These are phyloP conservation scores for Drechslera avenae DNA, from an alignment of 2,329 filamentous ascomycete genomes.

Conservation along the genomic window DNA sequence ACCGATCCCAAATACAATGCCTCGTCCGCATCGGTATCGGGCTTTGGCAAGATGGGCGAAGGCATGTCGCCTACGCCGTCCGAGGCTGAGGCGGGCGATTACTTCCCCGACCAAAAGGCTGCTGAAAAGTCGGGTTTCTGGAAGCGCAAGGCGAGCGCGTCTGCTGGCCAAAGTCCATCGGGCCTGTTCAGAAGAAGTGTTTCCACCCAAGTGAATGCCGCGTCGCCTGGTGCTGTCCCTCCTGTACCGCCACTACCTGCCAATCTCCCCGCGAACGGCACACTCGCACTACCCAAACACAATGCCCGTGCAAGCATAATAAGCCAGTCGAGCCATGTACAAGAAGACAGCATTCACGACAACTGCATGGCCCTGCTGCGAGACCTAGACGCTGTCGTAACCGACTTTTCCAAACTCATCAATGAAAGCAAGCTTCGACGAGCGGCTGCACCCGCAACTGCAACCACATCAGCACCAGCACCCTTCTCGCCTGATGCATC, in stretches of 20 bases:
- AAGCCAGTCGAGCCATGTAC: slow-evolving; percentile 56
- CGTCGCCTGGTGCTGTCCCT: slow-evolving; percentile 47
- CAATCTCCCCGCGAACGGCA: slow-evolving; percentile 34
- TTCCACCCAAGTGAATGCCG: slow-evolving; percentile 60
- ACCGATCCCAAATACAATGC: slow-evolving; percentile 68
- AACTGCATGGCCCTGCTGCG: slow-evolving; percentile 82
- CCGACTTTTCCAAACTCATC: slow-evolving; percentile 79
- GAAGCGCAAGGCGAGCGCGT: slow-evolving; percentile 79
- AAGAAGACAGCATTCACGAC: slow-evolving; percentile 73
- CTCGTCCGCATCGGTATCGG: slow-evolving; percentile 41
- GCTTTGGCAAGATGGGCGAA: slow-evolving; percentile 37
- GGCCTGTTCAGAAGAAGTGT: slow-evolving; percentile 55
- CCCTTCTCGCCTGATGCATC: slow-evolving; percentile 52
- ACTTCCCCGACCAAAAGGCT: slow-evolving; percentile 53
- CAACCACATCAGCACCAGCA: slow-evolving; percentile 58
- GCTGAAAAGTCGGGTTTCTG: slow-evolving; percentile 78
- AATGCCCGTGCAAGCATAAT: slow-evolving; percentile 29
- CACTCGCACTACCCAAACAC: slow-evolving; percentile 46
- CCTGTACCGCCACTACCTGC: slow-evolving; percentile 45
- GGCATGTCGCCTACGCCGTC: slow-evolving; percentile 48
- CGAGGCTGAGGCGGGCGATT: slow-evolving; percentile 58
- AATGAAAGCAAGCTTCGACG: slow-evolving; percentile 79
- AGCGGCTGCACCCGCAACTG: slow-evolving; percentile 57
- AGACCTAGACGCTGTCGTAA: slow-evolving; percentile 82
- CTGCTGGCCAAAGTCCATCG: slow-evolving; percentile 49